Evolutionary conservation across 2,329 filamentous ascomycete genomes (phyloP).

Genomic region (Cyphellophora attinorum): DNA sequence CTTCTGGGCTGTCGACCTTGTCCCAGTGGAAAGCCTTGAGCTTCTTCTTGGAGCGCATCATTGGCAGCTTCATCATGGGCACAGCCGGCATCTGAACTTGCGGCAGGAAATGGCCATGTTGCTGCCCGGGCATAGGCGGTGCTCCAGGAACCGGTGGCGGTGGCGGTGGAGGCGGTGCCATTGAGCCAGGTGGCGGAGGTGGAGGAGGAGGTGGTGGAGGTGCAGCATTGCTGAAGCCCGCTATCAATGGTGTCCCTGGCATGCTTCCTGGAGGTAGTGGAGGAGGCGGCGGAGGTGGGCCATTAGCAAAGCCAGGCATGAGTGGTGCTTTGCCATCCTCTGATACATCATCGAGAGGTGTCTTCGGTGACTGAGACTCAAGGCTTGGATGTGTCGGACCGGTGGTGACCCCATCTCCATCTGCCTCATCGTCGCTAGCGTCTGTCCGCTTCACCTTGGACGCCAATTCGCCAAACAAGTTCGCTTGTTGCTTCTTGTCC

Average conservation of each 20-base stretch:
- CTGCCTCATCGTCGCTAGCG: slow-evolving; percentile 52
- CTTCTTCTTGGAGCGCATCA: slow-evolving; percentile 93
- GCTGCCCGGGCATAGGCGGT: slow-evolving; percentile 49
- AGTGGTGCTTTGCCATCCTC: slow-evolving; percentile 45
- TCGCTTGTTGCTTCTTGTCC: slow-evolving; percentile 52
- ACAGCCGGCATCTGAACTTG: slow-evolving; percentile 49
- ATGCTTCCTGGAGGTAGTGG: slow-evolving; percentile 12
- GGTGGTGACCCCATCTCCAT: slow-evolving; percentile 55
- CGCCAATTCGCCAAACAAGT: slow-evolving; percentile 61
- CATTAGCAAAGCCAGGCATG: slow-evolving; percentile 19
- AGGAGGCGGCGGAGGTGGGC: slow-evolving; percentile 32
- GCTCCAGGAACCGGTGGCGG: slow-evolving; percentile 59
- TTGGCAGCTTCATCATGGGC: slow-evolving; percentile 60
- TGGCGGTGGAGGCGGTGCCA: slow-evolving; percentile 31
- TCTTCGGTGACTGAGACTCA: slow-evolving; percentile 60
- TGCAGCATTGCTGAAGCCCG: slow-evolving; percentile 34
- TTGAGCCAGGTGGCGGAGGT: slow-evolving; percentile 33
- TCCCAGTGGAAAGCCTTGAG: slow-evolving; percentile 99
- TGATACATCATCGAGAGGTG: slow-evolving; percentile 50
- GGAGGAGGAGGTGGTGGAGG: slow-evolving; percentile 43
- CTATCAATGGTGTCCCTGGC: slow-evolving; percentile 27
- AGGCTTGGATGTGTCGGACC: slow-evolving; percentile 67
- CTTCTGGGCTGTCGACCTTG: slow-evolving; percentile 86
- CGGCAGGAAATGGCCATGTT: slow-evolving; percentile 63
- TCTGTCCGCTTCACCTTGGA: slow-evolving; percentile 65